These are phyloP conservation scores for Metarhizium robertsii DNA, from an alignment of 2,329 filamentous ascomycete genomes.

Conservation along the genomic window DNA sequence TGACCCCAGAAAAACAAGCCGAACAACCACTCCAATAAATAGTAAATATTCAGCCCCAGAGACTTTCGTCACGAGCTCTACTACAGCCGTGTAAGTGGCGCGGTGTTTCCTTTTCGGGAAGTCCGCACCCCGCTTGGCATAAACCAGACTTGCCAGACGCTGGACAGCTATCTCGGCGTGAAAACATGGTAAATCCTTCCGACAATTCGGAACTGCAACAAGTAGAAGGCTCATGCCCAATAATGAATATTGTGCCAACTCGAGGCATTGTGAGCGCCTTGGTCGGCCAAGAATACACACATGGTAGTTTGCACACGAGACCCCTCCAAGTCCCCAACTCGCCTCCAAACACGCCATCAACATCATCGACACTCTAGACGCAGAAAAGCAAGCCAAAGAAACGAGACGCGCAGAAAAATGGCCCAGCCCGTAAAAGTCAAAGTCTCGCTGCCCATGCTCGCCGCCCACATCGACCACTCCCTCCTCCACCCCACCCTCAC, in stretches of 20 bases:
- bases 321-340: no score
- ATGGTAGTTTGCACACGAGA: no score
- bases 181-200: no score
- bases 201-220: no score
- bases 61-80: not conserved
- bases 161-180: no score
- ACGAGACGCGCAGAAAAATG: not conserved
- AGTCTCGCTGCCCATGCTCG: constrained; percentile 36
- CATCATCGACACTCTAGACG: no score
- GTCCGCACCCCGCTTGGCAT: constrained; percentile 12
- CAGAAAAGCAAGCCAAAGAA: no score
- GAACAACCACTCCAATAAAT: not conserved
- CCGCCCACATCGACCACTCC: constrained; percentile 51
- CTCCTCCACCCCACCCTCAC: constrained; percentile 51
- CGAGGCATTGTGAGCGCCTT: no score
- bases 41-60: not conserved
- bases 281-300: no score
- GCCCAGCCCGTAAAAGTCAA: not conserved
- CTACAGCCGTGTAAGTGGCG: constrained; percentile 4
- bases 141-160: not conserved
- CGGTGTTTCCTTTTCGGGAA: constrained; percentile 21
- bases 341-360: no score
- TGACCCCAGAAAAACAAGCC: not conserved
- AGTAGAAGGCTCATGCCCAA: no score
- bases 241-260: no score